Base-by-base conservation (phyloP, 148 eudicot species). In the Rhododendron simsii region DNA sequence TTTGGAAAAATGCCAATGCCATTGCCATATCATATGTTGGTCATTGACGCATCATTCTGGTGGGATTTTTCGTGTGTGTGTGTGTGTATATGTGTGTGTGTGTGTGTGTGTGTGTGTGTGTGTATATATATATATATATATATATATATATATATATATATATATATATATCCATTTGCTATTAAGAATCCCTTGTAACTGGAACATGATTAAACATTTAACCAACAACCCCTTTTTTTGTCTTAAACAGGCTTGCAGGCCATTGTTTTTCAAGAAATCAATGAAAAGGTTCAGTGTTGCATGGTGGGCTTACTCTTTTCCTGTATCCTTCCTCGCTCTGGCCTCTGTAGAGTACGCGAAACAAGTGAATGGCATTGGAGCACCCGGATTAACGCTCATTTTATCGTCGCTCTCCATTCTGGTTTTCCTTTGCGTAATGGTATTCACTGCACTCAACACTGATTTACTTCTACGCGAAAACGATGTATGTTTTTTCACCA, bases 221-320 rank as follows among this genome's bases (percentile, higher is more conserved):
- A 65, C 80, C 30, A 57, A 57, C 35, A 81, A 51, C 51, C 37
- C 12, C 23, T 4, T 28, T 26, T 35, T 3, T 35, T 3, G 65
- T 83, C 10, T 30, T 41, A 41, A 77, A 78, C 92, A 94, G 98
- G 90, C 88, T n/a, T 91, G 95, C 65, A 90, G 98, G 78, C 96
- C 95, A 76, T 79, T 84, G n/a, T 57, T 95, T 20, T 95, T 95
- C 92, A 91, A 78, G 81, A 87, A 83, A 83, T 87, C 88, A 20
- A 78, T 87, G 79, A 87, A 75, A 50, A 83, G 35, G 84, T 93
- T 90, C 88, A 94, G 80, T 20, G 81, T 95, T 2, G 91, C 94
- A 83, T 95, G 96, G 96, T 95, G 96, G 96, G 92, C 94, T 0
- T 94, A 91, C 82, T 94, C 94, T 5, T 93, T 92, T 82, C 95